Evolutionary conservation across 2,329 filamentous ascomycete genomes (phyloP), one percentile per base, ranked within the genome.

Genomic region (Cadophora sp.): DNA sequence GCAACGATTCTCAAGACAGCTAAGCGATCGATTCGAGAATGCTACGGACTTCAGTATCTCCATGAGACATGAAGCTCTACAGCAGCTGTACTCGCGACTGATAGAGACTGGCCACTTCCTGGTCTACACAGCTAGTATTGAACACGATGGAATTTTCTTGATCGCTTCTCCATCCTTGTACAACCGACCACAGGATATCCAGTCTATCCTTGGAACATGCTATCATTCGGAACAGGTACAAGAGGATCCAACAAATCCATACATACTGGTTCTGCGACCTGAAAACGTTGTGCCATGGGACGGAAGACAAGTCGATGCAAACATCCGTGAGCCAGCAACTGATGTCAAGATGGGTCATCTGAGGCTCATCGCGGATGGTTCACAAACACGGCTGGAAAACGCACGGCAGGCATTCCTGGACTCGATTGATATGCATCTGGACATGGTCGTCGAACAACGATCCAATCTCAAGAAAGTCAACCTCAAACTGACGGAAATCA

Each of bases 381-480:
- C 94, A 6, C 91, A 94, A 75, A 86, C 89, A 67, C 88, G 92
- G 26, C 84, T 99, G 56, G 86, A 89, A 37, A 91, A 91, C 73
- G 94, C 95, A n/a, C 89, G 96, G 67, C 85, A 86, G 66, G 86
- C 89, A 2, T 95, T 99, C 77, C 79, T 92, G 2, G 91, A 93
- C 50, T 86, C 88, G n/a, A 90, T 93, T 22, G 92, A 92, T 68
- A 90, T 93, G 79, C 92, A 96, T 73, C 86, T 99, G 37, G 94
- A 97, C 76, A 90, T 97, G 64, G 86, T 97, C 11, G 91, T 97
- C 65, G 96, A 98, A 78, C 93, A 97, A 76, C 88, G 96, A 73
- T 97, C 96, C 24, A 98, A 97, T 77, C 86, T 99, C 48, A 92
- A 93, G 71, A 93, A 97, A 74, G 96, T 99, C 73, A 97, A 98